Conservation (phyloP, 169 alveolate species). For the Eimeria tenella region DNA sequence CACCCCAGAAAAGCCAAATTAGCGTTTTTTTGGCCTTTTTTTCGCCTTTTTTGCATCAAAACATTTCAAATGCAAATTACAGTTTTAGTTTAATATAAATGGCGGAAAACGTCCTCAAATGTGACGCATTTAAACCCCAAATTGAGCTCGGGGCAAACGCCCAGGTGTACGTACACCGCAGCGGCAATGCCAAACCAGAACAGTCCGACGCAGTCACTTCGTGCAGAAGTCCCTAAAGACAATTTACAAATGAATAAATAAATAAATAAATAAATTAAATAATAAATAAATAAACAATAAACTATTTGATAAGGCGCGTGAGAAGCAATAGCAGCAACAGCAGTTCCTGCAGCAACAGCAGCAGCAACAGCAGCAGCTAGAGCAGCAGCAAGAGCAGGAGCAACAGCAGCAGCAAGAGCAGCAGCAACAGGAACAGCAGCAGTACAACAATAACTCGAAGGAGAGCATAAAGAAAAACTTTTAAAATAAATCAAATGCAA, state of each 20-base stretch:
- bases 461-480: no score
- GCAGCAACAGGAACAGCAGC: no score
- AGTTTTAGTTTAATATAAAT: neutral
- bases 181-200: neutral
- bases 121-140: neutral
- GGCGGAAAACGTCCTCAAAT: neutral
- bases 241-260: neutral
- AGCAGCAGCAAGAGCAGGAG: no score
- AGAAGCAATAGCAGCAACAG: no score
- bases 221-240: neutral
- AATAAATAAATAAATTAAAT: neutral
- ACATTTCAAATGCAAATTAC: no score
- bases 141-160: neutral
- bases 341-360: no score
- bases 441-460: no score
- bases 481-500: neutral
- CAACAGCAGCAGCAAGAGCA: no score
- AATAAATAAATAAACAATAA: neutral
- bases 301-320: neutral
- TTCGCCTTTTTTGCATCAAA: no score
- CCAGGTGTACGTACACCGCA: neutral
- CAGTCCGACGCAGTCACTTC: neutral
- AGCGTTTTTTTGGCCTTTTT: no score
- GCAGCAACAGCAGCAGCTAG: no score
- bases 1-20: no score